Evolutionary conservation across 2,329 filamentous ascomycete genomes (phyloP), one percentile per base, ranked within the genome.

Genomic region (Phyllosticta capitalensis): DNA sequence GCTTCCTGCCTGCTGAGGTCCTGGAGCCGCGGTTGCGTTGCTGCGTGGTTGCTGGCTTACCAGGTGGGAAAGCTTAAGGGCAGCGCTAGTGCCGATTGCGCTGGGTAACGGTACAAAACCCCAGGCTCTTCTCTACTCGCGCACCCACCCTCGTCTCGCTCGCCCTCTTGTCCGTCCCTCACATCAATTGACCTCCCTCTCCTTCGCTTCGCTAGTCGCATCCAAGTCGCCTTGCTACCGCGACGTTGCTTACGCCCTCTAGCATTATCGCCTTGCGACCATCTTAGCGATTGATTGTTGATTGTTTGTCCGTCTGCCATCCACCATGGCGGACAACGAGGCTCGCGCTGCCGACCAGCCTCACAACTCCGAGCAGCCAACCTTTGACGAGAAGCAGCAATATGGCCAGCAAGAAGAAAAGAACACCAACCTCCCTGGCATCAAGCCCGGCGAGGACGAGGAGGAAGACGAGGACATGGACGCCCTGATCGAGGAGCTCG

Each of bases 401-500:
- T 65, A 65, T 55, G 61, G 49, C 24, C 24, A 61, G 49, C 57
- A 62, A 19, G 61, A 62, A 19, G 61, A 50, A 45, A 51, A 64
- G 48, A 63, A 67, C 26, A 61, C 64, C 55, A 50, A 61, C 58
- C 22, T 67, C 56, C 65, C 66, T 2, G 51, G 63, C 59, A 64
- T 63, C 52, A 63, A 62, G 53, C 55, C 61, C 22, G 63, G 59
- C 24, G 54, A 61, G 21, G 76, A 86, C 5, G 86, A 89, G 54
- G 87, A 91, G 21, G 87, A 89, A 52, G 87, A 90, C 67, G 88
- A 90, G 76, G 87, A 92, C 72, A 90, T 95, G 66, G 89, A 95
- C 70, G 84, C 86, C 69, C 81, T 95, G 68, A 95, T 95, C 66
- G 88, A 91, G 73, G 90, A 94, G 68, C 86, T 95, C 65, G 88